A percentile compares a stretch with the other conserved stretches of the same genome.
phyloP scores from a whole-genome alignment of 2,329 filamentous ascomycete genomes.

The Talaromyces albobiverticillius region DNA sequence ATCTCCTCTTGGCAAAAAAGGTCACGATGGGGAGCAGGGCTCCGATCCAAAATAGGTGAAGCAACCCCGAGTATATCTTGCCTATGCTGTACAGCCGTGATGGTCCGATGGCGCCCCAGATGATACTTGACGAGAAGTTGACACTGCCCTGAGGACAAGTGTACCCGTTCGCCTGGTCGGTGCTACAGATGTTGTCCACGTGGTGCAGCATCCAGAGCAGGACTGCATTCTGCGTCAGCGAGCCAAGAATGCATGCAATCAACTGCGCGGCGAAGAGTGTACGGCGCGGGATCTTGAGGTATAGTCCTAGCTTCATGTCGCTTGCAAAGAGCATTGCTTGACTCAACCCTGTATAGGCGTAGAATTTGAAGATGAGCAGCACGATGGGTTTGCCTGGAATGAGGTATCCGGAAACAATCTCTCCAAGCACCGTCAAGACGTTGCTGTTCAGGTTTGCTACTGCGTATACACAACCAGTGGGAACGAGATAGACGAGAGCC shows the following conservation, averaged over 20 bases:
- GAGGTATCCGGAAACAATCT: slow-evolving; percentile 42
- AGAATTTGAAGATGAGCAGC: slow-evolving; percentile 49
- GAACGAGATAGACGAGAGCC: slow-evolving; percentile 39
- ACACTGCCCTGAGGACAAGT: slow-evolving; percentile 47
- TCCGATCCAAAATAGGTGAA: slow-evolving; percentile 52
- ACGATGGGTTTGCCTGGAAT: slow-evolving; percentile 40
- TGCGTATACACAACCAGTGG: slow-evolving; percentile 40
- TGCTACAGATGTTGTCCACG: slow-evolving; percentile 39
- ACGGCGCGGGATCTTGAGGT: slow-evolving; percentile 48
- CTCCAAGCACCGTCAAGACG: slow-evolving; percentile 37
- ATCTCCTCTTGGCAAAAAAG: slow-evolving; percentile 55
- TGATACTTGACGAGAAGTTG: slow-evolving; percentile 44
- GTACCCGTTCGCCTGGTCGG: slow-evolving; percentile 43
- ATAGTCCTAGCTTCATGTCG: slow-evolving; percentile 53
- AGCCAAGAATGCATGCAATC: slow-evolving; percentile 46
- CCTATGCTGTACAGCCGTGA: slow-evolving; percentile 45
- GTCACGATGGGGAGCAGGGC: slow-evolving; percentile 43
- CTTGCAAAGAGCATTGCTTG: slow-evolving; percentile 46
- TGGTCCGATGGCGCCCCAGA: slow-evolving; percentile 52
- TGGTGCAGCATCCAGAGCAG: slow-evolving; percentile 32
- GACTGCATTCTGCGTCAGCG: slow-evolving; percentile 39
- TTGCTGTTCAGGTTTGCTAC: slow-evolving; percentile 42
- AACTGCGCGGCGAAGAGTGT: slow-evolving; percentile 48
- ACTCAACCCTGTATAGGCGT: slow-evolving; percentile 59
- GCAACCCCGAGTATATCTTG: slow-evolving; percentile 43